Base-by-base conservation (phyloP, 2,329 filamentous ascomycete genomes). In the Paracorniculantispora psalliotae region DNA sequence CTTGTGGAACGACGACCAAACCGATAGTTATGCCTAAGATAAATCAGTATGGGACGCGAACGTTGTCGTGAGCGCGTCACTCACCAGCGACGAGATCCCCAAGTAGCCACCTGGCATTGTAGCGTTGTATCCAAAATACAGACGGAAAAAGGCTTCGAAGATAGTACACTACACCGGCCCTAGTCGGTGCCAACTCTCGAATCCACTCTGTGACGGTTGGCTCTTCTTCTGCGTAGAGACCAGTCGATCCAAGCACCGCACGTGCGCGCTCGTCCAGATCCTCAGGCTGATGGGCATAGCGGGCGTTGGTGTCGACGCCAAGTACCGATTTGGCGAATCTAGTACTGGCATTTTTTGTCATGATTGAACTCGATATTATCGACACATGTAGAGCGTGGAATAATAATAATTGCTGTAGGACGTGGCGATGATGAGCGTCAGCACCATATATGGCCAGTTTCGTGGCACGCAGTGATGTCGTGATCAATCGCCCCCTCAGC, bases 1-100 rank as follows among this genome's bases (percentile, higher is more conserved):
- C 85, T 72, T 92, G 90, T 4, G 89, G 89, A 49, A 92, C 86
- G 28, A 92, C 88, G 13, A 92, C 89, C 53, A 87, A 81, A 43
- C 89, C 89, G 59, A 75, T 69, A 4, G 73, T 75, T n/a, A 74
- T 61, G 21, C 72, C 72, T 72, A 19, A 1, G 2, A 13, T 13
- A 10, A 37, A 30, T 64, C 23, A 62, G 58, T 23, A 13, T 17
- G 7, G 15, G 43, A 10, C 15, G 19, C 13, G 35, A 41, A 28
- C 3, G 10, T 8, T n/a, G 3, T 4, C 3, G 8, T 15, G 13
- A 7, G 4, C 17, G 26, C n/a, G 9, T 23, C 7, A 48, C 69
- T 56, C 80, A 77, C 88, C 89, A 58, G 90, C 89, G 62, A 91
- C 81, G 46, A 91, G 67, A 71, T 93, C 90, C 62, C 89, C 89